phyloP scores from a whole-genome alignment of 768 basidiomycete genomes.

The Tylopilus rubrobrunneus region DNA sequence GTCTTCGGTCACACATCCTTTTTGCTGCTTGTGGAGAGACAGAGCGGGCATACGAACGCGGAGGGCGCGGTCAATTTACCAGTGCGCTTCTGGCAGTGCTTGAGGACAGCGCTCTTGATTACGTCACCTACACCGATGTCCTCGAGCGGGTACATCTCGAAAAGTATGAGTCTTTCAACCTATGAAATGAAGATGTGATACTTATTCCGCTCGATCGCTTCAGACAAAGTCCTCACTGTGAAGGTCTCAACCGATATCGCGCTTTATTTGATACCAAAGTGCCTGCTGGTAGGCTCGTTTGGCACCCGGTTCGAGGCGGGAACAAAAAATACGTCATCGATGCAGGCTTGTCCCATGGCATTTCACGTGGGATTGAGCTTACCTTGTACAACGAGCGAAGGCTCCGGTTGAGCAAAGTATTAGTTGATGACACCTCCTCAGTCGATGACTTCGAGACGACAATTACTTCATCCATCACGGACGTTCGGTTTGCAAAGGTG shows the following conservation, averaged over 20 bases:
- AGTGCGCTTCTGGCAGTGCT: slow-evolving; percentile 19
- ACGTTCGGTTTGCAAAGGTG: slow-evolving; percentile 1
- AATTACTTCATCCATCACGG: neutral
- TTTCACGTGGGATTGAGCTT: slow-evolving; percentile 16
- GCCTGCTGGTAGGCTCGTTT: slow-evolving; percentile 6
- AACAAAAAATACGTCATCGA: slow-evolving; percentile 14
- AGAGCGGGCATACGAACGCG: slow-evolving; percentile 29
- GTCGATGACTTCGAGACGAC: slow-evolving; percentile 16
- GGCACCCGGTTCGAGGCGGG: neutral
- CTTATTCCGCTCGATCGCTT: neutral
- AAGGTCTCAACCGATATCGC: slow-evolving; percentile 19
- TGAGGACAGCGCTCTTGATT: neutral
- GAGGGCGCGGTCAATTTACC: slow-evolving; percentile 25
- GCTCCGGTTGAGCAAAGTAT: neutral
- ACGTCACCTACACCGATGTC: slow-evolving; percentile 25
- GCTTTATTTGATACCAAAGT: slow-evolving; percentile 19
- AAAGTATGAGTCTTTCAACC: neutral
- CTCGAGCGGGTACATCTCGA: slow-evolving; percentile 14
- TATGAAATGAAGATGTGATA: neutral
- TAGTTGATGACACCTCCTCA: slow-evolving; percentile 6
- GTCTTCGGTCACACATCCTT: slow-evolving; percentile 37
- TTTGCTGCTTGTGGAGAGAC: slow-evolving; percentile 40
- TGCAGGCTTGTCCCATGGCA: slow-evolving; percentile 27
- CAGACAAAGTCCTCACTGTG: slow-evolving; percentile 31
- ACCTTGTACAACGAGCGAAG: slow-evolving; percentile 14